Evolutionary conservation across 2,329 filamentous ascomycete species (phyloP), one percentile per base, ranked within the genome.

Genomic region (Nemania sp.): DNA sequence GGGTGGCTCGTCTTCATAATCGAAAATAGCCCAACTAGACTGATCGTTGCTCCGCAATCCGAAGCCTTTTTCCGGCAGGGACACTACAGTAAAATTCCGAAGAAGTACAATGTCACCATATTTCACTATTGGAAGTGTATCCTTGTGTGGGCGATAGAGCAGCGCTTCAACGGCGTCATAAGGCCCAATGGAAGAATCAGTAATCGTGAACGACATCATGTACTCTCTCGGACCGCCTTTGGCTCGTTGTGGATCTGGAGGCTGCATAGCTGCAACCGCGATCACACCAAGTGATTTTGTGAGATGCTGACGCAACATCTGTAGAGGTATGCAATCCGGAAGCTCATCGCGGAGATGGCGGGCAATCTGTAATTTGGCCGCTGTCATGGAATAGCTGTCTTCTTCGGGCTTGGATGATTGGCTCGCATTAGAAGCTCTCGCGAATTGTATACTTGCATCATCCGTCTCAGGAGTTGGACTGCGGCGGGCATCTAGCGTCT

Each of bases 21-120:
- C 80, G 57, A 83, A 86, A 3, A 87, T 81, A 2, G 81, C 83
- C 80, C 84, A 87, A 49, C 80, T 79, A 14, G 81, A 85, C 28
- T 71, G 73, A 39, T 80, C 79, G n/a, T 73, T 75, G n/a, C 76
- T 77, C 42, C 76, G 72, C 44, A 86, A 69, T 0, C 80, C 82
- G 57, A 81, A 84, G 1, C 79, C 82, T 47, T 78, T 78, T 40
- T 74, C 74, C 53, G 78, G 77, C 45, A 85, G 69, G 2, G 81
- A 73, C 36, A 78, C 72, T 12, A 84, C 79, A 23, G 75, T 74
- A 59, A 87, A 82, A 42, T 77, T 74, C 20, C 80, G 77, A 33
- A 87, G 75, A 26, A 87, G 72, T 26, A 86, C 73, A 2, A 81
- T 76, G 61, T 87, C 83, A 5, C 84, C 84, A 4, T 73, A 70